Evolutionary conservation across 129 eudicot species (phyloP).

Genomic region (Rutidosis leptorrhynchoides): DNA sequence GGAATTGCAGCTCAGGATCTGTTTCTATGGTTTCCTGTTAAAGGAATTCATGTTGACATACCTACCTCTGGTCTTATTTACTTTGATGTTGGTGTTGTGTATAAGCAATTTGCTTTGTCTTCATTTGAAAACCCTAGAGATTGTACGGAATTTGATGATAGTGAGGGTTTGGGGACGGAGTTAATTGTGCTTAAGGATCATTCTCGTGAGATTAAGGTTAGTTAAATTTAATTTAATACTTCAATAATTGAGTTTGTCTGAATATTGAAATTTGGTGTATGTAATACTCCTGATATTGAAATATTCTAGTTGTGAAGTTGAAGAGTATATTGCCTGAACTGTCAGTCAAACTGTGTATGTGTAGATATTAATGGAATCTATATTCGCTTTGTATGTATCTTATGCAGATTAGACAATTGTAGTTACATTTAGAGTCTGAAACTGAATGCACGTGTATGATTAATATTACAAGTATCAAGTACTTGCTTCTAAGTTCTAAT

Average conservation of each 20-base stretch:
- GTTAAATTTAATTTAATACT: neutral
- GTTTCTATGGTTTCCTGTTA: slow-evolving; percentile 84
- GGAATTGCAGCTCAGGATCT: slow-evolving; percentile 83
- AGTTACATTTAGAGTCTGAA: neutral
- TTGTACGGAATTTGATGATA: slow-evolving; percentile 36
- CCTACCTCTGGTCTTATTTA: slow-evolving; percentile 78
- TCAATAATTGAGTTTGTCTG: neutral
- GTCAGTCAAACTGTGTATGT: neutral
- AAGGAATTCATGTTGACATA: slow-evolving; percentile 65
- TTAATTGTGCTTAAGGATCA: slow-evolving; percentile 23
- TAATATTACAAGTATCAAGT: neutral
- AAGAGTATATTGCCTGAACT: slow-evolving; percentile 6
- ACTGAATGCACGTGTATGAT: neutral
- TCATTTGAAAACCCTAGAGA: slow-evolving; percentile 66
- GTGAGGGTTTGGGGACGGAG: slow-evolving; percentile 4
- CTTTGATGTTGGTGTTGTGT: slow-evolving; percentile 83
- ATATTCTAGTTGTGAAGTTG: neutral
- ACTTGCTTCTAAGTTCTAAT: neutral
- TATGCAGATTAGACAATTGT: neutral
- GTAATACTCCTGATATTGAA: neutral
- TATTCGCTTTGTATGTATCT: neutral
- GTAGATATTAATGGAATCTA: neutral
- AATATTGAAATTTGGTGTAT: neutral
- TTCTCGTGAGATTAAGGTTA: slow-evolving; percentile 23
- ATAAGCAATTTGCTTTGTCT: slow-evolving; percentile 66